These are phyloP conservation scores for Ceraceosorus guamensis DNA, from an alignment of 1,284 basidiomycete species.

Conservation along the genomic window DNA sequence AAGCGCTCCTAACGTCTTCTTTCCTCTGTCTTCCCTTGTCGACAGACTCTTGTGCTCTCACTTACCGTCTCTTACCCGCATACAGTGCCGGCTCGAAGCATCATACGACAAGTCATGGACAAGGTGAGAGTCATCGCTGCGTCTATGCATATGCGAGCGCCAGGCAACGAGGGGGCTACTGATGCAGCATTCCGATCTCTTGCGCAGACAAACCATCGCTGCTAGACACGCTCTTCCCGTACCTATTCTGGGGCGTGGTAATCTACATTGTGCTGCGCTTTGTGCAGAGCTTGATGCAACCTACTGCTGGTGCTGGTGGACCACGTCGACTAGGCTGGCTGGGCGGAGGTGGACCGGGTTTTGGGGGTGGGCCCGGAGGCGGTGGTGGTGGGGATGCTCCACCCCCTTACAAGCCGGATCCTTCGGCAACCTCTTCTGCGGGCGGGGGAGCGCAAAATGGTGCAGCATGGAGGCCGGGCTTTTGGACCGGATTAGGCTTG, in stretches of 20 bases:
- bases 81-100: conserved; percentile 3
- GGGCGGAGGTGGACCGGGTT: conserved; percentile 54
- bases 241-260: conserved; percentile 53
- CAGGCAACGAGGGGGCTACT: too few relatives aligned
- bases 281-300: background rate
- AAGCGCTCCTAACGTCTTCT: too few relatives aligned
- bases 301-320: conserved; percentile 26
- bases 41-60: conserved; percentile 21
- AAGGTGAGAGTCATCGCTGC: background rate
- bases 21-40: background rate
- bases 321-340: conserved; percentile 39
- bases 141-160: background rate
- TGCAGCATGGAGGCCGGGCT: conserved; percentile 25
- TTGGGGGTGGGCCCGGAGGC: conserved; percentile 52
- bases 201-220: conserved; percentile 18
- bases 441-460: background rate
- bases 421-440: conserved; percentile 12
- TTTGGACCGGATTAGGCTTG: conserved; percentile 31
- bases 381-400: conserved; percentile 54
- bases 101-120: background rate
- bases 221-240: conserved; percentile 54
- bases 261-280: conserved; percentile 10
- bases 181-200: conserved; percentile 4
- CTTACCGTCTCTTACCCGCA: conserved; percentile 20
- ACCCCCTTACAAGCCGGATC: conserved; percentile 65